Conservation (phyloP, 176 grass and related monocot species). For the Aegilops longissima region DNA sequence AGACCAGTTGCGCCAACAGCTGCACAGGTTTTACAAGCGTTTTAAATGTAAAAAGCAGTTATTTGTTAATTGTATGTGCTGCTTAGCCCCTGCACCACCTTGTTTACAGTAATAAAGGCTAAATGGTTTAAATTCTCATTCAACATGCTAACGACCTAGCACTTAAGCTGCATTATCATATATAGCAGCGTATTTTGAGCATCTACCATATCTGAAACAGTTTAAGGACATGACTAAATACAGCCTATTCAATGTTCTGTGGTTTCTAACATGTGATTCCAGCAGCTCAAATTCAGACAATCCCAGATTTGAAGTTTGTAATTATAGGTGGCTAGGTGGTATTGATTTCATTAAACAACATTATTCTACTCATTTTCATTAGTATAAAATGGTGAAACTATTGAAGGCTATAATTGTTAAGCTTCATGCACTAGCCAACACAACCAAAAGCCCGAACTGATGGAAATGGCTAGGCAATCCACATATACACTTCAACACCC, state of each 20-base stretch:
- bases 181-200: background rate
- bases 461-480: too few relatives aligned
- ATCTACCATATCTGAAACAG: background rate
- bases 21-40: slow-evolving; percentile 66
- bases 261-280: slow-evolving; percentile 5
- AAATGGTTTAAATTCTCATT: background rate
- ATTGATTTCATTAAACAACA: slow-evolving; percentile 12
- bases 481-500: too few relatives aligned
- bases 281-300: slow-evolving; percentile 1
- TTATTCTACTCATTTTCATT: slow-evolving; percentile 20
- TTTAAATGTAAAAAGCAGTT: background rate
- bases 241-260: slow-evolving; percentile 4
- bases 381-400: background rate
- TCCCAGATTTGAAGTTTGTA: slow-evolving; percentile 7
- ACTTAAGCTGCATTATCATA: background rate
- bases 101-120: slow-evolving; percentile 11
- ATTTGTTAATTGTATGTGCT: slow-evolving; percentile 14
- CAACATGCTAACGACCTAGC: background rate
- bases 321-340: slow-evolving; percentile 30
- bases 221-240: slow-evolving; percentile 1
- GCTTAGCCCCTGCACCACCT: background rate
- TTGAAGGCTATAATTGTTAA: background rate
- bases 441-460: too few relatives aligned
- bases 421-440: too few relatives aligned
- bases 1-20: slow-evolving; percentile 97